Conservation (phyloP, 148 eudicot genomes). For the Rhododendron molle region DNA sequence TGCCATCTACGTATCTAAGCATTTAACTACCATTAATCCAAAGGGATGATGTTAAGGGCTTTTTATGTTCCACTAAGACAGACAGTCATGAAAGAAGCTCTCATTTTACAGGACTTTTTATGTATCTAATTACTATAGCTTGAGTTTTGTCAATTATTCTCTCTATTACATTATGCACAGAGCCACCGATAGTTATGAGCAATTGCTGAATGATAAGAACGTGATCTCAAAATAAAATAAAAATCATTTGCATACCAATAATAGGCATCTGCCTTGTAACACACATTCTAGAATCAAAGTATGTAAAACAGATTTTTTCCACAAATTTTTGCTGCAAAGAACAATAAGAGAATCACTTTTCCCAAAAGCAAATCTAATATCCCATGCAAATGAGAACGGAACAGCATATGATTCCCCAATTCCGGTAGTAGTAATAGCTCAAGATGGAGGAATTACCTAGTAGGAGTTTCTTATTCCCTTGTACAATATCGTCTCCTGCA, state of each 20-base stretch:
- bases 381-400: neutral
- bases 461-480: constrained; percentile 87
- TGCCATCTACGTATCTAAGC: neutral
- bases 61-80: neutral
- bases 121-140: no score
- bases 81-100: neutral
- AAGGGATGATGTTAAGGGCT: neutral
- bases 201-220: neutral
- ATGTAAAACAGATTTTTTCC: no score
- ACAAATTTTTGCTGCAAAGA: no score
- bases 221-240: no score
- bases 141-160: no score
- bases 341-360: no score
- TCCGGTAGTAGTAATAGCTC: neutral
- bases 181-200: neutral
- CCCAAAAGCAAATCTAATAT: no score
- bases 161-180: neutral
- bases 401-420: neutral
- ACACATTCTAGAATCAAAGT: no score
- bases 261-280: no score
- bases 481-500: constrained; percentile 83
- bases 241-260: no score
- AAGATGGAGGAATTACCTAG: constrained; percentile 45
- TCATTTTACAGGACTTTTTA: neutral
- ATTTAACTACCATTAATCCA: neutral